phyloP scores from a whole-genome alignment of 1,139 yeast genomes.

The Geotrichum macrosporum region DNA sequence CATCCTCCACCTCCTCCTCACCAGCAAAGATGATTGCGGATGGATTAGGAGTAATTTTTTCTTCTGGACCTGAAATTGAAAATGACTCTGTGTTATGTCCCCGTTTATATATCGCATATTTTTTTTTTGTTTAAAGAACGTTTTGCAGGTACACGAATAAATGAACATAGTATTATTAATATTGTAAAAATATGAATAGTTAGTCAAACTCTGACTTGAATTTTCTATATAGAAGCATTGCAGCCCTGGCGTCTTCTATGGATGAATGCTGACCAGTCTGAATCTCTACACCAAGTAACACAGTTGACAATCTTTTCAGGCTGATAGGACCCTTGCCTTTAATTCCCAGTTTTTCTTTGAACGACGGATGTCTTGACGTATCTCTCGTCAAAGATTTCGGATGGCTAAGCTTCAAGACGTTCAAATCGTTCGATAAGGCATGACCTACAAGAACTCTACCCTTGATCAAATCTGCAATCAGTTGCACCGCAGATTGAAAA shows the following conservation, averaged over 20 bases:
- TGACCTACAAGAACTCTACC: constrained; percentile 70
- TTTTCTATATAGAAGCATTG: constrained; percentile 70
- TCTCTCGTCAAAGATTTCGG: constrained; percentile 65
- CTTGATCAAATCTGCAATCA: constrained; percentile 45
- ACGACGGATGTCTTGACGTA: constrained; percentile 61
- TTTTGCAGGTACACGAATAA: background rate
- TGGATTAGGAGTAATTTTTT: too few species aligned
- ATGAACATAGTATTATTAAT: background rate
- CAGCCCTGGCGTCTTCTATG: constrained; percentile 84
- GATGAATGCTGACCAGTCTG: constrained; percentile 80
- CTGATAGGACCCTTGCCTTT: constrained; percentile 64
- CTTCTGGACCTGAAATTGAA: too few species aligned
- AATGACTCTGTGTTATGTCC: too few species aligned
- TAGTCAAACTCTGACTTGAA: constrained; percentile 58
- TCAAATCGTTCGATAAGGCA: constrained; percentile 74
- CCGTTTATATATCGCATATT: background rate
- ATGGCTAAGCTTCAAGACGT: constrained; percentile 61
- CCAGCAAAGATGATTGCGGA: too few species aligned
- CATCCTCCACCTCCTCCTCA: constrained; percentile 12
- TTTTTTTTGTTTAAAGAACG: background rate
- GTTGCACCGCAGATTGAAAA: constrained; percentile 61
- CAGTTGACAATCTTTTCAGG: constrained; percentile 59
- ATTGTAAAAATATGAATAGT: background rate
- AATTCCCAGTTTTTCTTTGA: constrained; percentile 46
- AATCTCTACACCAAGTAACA: constrained; percentile 56